Evolutionary conservation across 2,329 filamentous ascomycete genomes (phyloP).

Genomic region (Stagonosporopsis tanaceti): DNA sequence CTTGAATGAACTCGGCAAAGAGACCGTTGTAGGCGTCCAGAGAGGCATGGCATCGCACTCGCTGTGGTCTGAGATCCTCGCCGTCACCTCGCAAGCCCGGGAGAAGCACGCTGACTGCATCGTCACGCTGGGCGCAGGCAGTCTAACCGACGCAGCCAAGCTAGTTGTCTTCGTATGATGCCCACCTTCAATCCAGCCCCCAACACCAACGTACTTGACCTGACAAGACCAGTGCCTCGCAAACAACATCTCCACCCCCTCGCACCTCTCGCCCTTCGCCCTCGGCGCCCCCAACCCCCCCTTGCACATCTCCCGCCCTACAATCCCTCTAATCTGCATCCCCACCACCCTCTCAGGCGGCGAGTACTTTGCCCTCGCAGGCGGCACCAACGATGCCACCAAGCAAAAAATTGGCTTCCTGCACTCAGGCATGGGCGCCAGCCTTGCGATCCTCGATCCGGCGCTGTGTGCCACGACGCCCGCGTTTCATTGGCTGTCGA

Average conservation of each 20-base stretch:
- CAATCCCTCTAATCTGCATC: constrained; percentile 51
- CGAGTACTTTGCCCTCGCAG: constrained; percentile 52
- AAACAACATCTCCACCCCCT: constrained; percentile 49
- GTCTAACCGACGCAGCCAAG: constrained; percentile 65
- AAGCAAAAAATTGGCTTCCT: constrained; percentile 33
- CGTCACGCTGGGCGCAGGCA: constrained; percentile 64
- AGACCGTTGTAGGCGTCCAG: constrained; percentile 55
- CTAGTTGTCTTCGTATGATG: constrained; percentile 54
- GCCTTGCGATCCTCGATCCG: constrained; percentile 66
- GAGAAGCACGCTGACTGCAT: constrained; percentile 57
- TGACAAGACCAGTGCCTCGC: constrained; percentile 52
- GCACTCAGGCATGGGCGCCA: constrained; percentile 50
- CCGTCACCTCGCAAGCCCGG: constrained; percentile 55
- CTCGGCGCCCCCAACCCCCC: constrained; percentile 11
- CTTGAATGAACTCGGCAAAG: constrained; percentile 49
- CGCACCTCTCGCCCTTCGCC: constrained; percentile 16
- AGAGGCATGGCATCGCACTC: constrained; percentile 64
- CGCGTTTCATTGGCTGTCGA: constrained; percentile 63
- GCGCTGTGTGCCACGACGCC: constrained; percentile 61
- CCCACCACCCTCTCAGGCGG: constrained; percentile 54
- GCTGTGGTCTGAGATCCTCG: constrained; percentile 61
- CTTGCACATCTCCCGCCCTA: constrained; percentile 21
- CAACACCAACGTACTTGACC: background rate
- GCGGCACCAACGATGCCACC: constrained; percentile 49
- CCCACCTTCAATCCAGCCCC: background rate